Base-by-base conservation (phyloP, 192 early-diverging fungal species). In the Geranomyces michiganensis region DNA sequence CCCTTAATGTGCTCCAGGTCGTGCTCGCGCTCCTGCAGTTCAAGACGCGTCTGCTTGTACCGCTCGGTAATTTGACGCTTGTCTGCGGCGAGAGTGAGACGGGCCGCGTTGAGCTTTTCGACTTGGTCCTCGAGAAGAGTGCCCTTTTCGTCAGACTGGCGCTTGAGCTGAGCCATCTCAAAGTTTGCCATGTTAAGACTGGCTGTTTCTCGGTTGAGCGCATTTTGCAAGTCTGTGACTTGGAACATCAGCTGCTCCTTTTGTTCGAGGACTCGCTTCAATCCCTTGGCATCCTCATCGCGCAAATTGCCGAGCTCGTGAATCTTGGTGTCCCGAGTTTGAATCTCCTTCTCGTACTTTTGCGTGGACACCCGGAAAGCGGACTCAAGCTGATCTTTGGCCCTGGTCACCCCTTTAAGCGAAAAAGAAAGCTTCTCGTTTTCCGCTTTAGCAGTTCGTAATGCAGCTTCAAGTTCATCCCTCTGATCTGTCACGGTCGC, bases 211-310 rank as follows among this genome's bases (percentile, higher is more conserved):
- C 79, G 67, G 68, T 87, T 82, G 19, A 83, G 62, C 17, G 74
- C 67, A 58, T 85, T 87, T 65, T 87, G 79, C 17, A 87, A 56
- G 64, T 87, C 85, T 19, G 82, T 87, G 13, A 85, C 77, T 73
- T 87, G 81, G 72, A 83, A 87, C 76, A 87, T 81, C 21, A 87
- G 70, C 65, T 87, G 82, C 61, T 87, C 85, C 62, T 83, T 84
- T 22, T 78, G 70, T 51, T 87, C 82, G 66, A 83, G 81, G 10
- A 79, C 12, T 48, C 74, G 77, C 56, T 70, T 78, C 45, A 87
- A 43, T 56, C 30, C 65, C 31, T 65, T 71, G 14, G 68, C 72
- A 64, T 87, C 82, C 51, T 81, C 71, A 19, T 49, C 75, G 12
- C 79, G 71, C 22, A 74, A 64, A 31, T 65, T 55, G 27, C 55